Evolutionary conservation across 2,329 filamentous ascomycete species (phyloP).

Genomic region (Niveomyces coronatus): DNA sequence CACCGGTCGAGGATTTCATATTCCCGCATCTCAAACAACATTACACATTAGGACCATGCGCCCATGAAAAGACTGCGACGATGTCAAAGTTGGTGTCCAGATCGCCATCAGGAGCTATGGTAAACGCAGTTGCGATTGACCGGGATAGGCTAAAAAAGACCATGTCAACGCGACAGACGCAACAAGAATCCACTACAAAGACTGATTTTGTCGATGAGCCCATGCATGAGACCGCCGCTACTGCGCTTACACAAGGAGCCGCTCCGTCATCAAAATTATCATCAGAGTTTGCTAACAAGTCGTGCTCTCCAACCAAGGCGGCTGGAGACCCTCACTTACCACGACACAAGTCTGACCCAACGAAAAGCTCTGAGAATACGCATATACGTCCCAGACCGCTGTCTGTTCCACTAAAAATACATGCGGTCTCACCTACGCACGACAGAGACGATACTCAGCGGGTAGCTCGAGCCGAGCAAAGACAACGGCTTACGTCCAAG

Average conservation of each 20-base stretch:
- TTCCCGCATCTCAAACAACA: constrained; percentile 35
- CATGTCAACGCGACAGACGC: constrained; percentile 10
- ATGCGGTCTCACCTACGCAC: not conserved
- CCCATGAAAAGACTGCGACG: too few relatives aligned
- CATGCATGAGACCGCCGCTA: constrained; percentile 20
- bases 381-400: too few relatives aligned
- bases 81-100: too few relatives aligned
- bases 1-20: constrained; percentile 35
- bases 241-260: constrained; percentile 17
- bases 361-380: constrained; percentile 6
- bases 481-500: constrained; percentile 30
- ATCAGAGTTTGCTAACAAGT: constrained; percentile 31
- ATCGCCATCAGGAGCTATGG: too few relatives aligned
- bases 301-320: constrained; percentile 24
- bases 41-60: too few relatives aligned
- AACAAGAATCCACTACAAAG: constrained; percentile 18
- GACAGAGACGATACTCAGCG: constrained; percentile 17
- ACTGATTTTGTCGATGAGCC: constrained; percentile 32
- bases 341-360: constrained; percentile 13
- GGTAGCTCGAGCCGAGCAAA: constrained; percentile 23
- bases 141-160: too few relatives aligned
- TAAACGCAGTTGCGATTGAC: too few relatives aligned
- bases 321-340: constrained; percentile 1
- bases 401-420: not conserved
- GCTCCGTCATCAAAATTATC: constrained; percentile 32